These are phyloP conservation scores for Vachellia pachyceras DNA, from an alignment of 306 rosid species.

Conservation along the genomic window DNA sequence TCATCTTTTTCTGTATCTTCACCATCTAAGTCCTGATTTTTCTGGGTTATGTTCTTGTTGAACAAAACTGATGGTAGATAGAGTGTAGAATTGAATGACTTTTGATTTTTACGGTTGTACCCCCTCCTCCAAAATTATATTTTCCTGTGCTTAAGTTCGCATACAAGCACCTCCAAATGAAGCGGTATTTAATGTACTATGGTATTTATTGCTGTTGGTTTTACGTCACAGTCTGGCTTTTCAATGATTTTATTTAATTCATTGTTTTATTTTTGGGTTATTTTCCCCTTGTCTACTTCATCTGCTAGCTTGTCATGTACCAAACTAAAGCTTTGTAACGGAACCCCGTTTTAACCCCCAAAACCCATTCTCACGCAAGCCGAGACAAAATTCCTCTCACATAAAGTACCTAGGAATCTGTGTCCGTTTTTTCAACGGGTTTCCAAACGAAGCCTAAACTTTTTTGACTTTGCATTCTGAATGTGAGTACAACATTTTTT, in stretches of 20 bases:
- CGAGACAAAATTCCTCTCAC: too few species aligned
- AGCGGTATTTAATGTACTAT: slow-evolving; percentile 45
- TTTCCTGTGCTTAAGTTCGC: slow-evolving; percentile 38
- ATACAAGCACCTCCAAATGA: slow-evolving; percentile 39
- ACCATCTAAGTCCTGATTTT: slow-evolving; percentile 22
- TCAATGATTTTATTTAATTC: slow-evolving; percentile 27
- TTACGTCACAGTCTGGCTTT: slow-evolving; percentile 57
- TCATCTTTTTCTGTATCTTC: slow-evolving; percentile 21
- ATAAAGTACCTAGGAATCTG: too few species aligned
- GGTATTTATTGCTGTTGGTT: slow-evolving; percentile 68
- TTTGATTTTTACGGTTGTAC: not conserved
- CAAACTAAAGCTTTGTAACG: too few species aligned
- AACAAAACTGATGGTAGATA: slow-evolving; percentile 40
- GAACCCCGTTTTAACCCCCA: too few species aligned
- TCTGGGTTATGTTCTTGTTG: slow-evolving; percentile 29
- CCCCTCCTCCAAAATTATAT: slow-evolving; percentile 5
- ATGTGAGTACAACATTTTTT: not conserved
- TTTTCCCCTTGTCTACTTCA: slow-evolving; percentile 19
- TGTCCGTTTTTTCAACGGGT: too few species aligned
- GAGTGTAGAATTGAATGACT: slow-evolving; percentile 31
- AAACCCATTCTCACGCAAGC: too few species aligned
- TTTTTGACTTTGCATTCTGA: slow-evolving; percentile 32
- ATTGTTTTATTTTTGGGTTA: not conserved
- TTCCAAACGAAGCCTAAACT: not conserved
- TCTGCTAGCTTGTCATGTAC: slow-evolving; percentile 35